Evolutionary conservation across 1,284 basidiomycete species (phyloP), one percentile per base, ranked within the genome.

Genomic region (Cystobasidium pallidum): DNA sequence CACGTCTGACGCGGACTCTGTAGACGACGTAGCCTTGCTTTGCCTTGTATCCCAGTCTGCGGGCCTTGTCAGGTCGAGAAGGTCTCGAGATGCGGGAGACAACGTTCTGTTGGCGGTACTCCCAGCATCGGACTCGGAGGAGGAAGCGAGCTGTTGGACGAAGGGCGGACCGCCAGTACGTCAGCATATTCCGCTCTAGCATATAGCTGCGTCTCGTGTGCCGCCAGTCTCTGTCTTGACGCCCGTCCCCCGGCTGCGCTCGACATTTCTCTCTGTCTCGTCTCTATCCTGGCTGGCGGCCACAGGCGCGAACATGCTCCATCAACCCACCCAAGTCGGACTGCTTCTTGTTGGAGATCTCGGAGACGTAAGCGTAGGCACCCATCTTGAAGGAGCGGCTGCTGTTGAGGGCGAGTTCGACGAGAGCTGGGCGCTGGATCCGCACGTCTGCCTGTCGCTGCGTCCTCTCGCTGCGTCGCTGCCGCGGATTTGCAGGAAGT

Each of bases 11-110:
- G 78, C 95, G 92, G 80, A 99, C 86, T 79, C 96, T 93, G 87
- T 99, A 99, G 84, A 99, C 84, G 75, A 99, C 91, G 83, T 93
- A 99, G 80, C 96, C 96, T 85, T 99, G 96, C 88, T 99, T 99
- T 82, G 96, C 92, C 81, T 97, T 99, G 89, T 99, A 99, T 72
- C 95, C 95, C 75, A 99, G 86, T 78, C 94, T 91, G 83, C 95
- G 92, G 77, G 95, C 95, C 88, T 98, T 99, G 87, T 99, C 95
- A 72, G 94, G 96, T 82, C 96, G 92, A 70, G 95, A 98, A 72
- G 95, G 95, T 75, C 95, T 91, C 76, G 94, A 93, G 71, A 94
- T 94, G 77, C 95, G 91, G 87, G 98, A 94, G 82, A 98, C 92
- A 78, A 99, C 93, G 80, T 96, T 94, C 80, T 99, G 85, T 83